Conservation (phyloP, 805 yeast genomes). For the Komagataella populi region DNA sequence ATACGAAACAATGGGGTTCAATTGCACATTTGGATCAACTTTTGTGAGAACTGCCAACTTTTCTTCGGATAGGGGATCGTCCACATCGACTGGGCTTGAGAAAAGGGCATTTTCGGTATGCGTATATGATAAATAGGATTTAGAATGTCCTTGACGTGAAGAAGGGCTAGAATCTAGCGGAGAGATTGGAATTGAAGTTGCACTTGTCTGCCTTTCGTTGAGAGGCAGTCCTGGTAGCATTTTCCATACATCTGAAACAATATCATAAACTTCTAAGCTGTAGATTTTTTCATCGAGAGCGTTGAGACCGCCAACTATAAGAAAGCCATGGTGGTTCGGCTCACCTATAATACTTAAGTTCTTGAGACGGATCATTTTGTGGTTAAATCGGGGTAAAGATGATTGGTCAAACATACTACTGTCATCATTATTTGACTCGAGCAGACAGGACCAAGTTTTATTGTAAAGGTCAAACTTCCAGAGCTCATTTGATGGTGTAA, state of each 20-base stretch:
- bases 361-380: constrained; percentile 29
- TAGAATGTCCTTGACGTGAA: background rate
- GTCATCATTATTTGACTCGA: constrained; percentile 18
- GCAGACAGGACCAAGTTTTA: constrained; percentile 39
- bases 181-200: background rate
- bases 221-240: background rate
- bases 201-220: background rate
- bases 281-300: constrained; percentile 17
- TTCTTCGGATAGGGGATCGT: background rate
- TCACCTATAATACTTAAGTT: constrained; percentile 22
- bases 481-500: constrained; percentile 43
- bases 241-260: constrained; percentile 20
- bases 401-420: constrained; percentile 16
- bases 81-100: background rate
- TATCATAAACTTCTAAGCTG: constrained; percentile 28
- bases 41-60: background rate
- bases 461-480: constrained; percentile 52
- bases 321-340: constrained; percentile 30
- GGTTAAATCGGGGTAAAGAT: constrained; percentile 31
- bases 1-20: constrained; percentile 13
- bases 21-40: background rate
- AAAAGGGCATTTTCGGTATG: background rate
- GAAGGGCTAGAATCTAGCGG: background rate
- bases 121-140: background rate
- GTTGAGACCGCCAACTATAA: constrained; percentile 42